Percentiles rank a stretch among this genome's conserved stretches.
Conservation (phyloP, 2,329 filamentous ascomycete genomes). For the Colletotrichum sp. region DNA sequence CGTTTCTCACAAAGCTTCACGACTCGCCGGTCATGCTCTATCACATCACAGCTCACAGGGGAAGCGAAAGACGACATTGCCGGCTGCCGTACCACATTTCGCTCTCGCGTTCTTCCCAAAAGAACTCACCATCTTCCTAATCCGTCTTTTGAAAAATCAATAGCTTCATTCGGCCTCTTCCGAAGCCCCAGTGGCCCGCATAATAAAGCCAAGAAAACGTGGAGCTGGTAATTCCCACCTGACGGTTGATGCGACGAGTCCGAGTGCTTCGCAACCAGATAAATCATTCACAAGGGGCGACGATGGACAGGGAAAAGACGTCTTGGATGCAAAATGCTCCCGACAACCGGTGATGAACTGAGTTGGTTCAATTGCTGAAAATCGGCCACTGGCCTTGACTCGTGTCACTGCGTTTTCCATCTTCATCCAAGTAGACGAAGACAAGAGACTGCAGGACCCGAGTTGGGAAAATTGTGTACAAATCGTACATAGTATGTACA, state of each 20-base stretch:
- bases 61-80: not conserved
- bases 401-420: not conserved
- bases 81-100: not conserved
- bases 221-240: not conserved
- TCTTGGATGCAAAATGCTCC: not conserved
- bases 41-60: not conserved
- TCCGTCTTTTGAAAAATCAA: not conserved
- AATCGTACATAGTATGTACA: constrained; percentile 18
- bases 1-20: not conserved
- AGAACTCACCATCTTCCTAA: not conserved
- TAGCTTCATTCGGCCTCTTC: not conserved
- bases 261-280: not conserved
- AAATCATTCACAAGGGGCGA: not conserved
- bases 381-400: not conserved
- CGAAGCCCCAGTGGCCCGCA: not conserved
- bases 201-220: not conserved
- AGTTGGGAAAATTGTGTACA: constrained; percentile 1
- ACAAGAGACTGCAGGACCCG: not conserved
- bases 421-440: not conserved
- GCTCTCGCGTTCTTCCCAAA: not conserved
- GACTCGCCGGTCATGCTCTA: not conserved
- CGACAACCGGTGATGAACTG: not conserved
- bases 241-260: not conserved
- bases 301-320: not conserved
- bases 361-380: constrained; percentile 1